Base-by-base conservation (phyloP, 306 rosid genomes). In the Prunus dulcis region DNA sequence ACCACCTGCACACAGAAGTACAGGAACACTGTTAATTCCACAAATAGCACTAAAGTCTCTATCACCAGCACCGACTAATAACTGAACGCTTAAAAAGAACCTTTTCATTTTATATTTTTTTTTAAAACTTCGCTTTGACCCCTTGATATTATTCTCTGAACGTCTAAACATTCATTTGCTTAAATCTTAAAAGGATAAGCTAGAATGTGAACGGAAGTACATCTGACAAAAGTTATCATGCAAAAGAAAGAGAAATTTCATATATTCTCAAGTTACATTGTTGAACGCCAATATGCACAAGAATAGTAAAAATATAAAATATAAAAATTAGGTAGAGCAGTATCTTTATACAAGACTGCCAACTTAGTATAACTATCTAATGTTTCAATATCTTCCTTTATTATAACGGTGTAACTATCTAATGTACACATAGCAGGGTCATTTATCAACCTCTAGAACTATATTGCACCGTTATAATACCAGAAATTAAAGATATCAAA, bases 1-100 rank as follows among this genome's bases (percentile, higher is more conserved):
- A 96, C 99, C 49, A 96, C 99, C 99, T 96, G 88, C 67, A 56
- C 22, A 76, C 38, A 58, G 34, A 69, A 43, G 60, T 68, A 82
- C 5, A 51, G 56, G 46, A 58, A 38, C 43, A 70, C 46, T 13
- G 19, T 51, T 17, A 64, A 30, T 57, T 63, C 19, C 41, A 4
- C 28, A 77, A 12, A 67, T 63, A 49, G 18, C 68, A 73, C 63
- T 22, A 72, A 55, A n/a, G 53, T 46, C 49, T 18, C 19, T 55
- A 67, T 19, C 38, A 64, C 28, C 30, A 79, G 25, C 74, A 12
- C 32, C 7, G 12, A 64, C 25, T 32, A 56, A 51, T 45, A 27
- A 41, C 70, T 32, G 41, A 60, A 70, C 22, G 34, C 41, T 30
- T 51, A 47, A 11, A 23, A 50, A 9, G n/a, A 46, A 9, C n/a